These are phyloP conservation scores for Amorphotheca resinae DNA, from an alignment of 495 filamentous ascomycete genomes.

Conservation along the genomic window DNA sequence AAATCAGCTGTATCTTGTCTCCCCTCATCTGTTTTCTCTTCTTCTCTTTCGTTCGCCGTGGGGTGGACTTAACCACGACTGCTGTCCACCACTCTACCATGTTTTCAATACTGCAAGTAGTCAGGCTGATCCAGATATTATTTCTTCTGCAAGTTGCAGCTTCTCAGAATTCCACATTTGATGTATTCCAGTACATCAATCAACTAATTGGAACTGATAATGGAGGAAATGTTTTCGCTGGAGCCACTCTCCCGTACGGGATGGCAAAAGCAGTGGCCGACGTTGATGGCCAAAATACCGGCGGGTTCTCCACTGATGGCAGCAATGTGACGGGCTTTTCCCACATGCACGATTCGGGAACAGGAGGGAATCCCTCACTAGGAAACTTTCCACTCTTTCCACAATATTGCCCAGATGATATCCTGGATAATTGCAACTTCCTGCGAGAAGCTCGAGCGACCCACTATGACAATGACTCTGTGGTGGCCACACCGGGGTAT, in stretches of 20 bases:
- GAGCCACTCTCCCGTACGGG: slow-evolving; percentile 59
- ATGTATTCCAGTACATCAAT: slow-evolving; percentile 28
- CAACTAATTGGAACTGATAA: slow-evolving; percentile 45
- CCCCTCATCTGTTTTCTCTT: too few relatives aligned
- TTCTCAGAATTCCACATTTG: too few relatives aligned
- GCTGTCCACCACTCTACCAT: too few relatives aligned
- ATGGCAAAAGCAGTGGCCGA: slow-evolving; percentile 74
- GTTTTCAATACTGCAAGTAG: too few relatives aligned
- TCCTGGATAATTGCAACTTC: slow-evolving; percentile 51
- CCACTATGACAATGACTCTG: slow-evolving; percentile 28
- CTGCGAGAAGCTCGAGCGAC: slow-evolving; percentile 25
- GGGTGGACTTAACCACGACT: too few relatives aligned
- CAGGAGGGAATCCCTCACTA: slow-evolving; percentile 52
- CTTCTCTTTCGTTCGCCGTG: too few relatives aligned
- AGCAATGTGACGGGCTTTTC: slow-evolving; percentile 53
- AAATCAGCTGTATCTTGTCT: too few relatives aligned
- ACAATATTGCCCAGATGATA: slow-evolving; percentile 50
- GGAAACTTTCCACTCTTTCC: slow-evolving; percentile 70
- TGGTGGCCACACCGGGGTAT: slow-evolving; percentile 51
- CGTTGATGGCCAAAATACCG: slow-evolving; percentile 29
- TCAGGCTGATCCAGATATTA: too few relatives aligned
- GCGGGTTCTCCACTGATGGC: slow-evolving; percentile 57
- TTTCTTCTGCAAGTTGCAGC: too few relatives aligned
- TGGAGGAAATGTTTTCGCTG: slow-evolving; percentile 56
- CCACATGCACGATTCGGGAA: slow-evolving; percentile 63